Conservation (phyloP, 2,329 filamentous ascomycete species). For the Botrytis galanthina region DNA sequence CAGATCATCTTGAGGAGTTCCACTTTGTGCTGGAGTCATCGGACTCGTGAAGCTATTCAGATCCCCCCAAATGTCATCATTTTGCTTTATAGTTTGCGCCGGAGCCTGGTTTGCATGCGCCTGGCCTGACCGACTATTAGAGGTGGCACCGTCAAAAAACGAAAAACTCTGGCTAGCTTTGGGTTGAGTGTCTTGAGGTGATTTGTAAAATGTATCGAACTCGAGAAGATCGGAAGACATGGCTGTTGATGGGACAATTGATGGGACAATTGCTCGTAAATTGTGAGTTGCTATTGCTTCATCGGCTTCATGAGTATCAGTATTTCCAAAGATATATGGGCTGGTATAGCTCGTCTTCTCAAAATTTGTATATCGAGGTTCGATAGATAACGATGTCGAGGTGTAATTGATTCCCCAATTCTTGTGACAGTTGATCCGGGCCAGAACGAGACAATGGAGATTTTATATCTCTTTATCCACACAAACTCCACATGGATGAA, state of each 20-base stretch:
- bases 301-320: slow-evolving; percentile 8
- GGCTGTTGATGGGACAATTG: not conserved
- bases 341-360: not conserved
- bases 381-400: not conserved
- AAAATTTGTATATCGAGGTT: not conserved
- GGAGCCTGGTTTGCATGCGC: slow-evolving; percentile 14
- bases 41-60: slow-evolving; percentile 27
- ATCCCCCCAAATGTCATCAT: slow-evolving; percentile 32
- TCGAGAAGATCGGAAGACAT: slow-evolving; percentile 68
- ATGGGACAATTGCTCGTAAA: not conserved
- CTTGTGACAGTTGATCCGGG: not conserved
- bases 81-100: slow-evolving; percentile 14
- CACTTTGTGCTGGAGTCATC: slow-evolving; percentile 12
- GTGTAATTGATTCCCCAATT: not conserved
- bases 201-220: slow-evolving; percentile 51
- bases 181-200: slow-evolving; percentile 38
- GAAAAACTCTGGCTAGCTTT: slow-evolving; percentile 31
- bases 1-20: slow-evolving; percentile 30
- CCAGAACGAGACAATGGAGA: not conserved
- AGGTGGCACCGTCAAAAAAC: slow-evolving; percentile 24
- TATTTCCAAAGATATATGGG: not conserved
- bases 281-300: not conserved
- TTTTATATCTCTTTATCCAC: not conserved
- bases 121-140: slow-evolving; percentile 26
- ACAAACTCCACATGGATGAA: not conserved